Evolutionary conservation across 2,329 filamentous ascomycete genomes (phyloP), one percentile per base, ranked within the genome.

Genomic region (Colletotrichum orchidophilum): DNA sequence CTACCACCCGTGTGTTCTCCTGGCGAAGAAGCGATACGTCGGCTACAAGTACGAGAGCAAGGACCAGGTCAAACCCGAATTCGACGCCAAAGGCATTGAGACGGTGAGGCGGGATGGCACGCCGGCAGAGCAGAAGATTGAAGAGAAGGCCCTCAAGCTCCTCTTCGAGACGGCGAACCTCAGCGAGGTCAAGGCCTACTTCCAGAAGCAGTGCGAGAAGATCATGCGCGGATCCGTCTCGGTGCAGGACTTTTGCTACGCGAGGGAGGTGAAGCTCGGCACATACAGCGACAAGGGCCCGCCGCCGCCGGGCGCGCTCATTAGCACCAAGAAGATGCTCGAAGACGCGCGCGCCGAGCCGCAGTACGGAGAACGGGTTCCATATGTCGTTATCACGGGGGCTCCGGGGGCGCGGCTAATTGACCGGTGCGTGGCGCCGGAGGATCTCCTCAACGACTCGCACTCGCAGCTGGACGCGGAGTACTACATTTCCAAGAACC

Each of bases 21-120:
- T 99, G 0, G 95, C 97, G 21, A 99, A 99, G 84, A 99, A 99
- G 79, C 93, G 96, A 66, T 99, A 99, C 76, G 97, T 98, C 4
- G 97, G 97, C 6, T 98, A 97, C 86, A 98, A 97, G 80, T 99
- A 97, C 82, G 96, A 99, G 78, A 89, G 87, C 74, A 89, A 88
- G 46, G 85, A 88, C 18, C 96, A 99, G 78, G 84, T 80, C 9
- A 90, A 91, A 74, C 96, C 96, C 0, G 93, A 97, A 1, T 98
- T 98, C 75, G 97, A 99, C 79, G 97, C 96, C 68, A 99, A 99
- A 81, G 96, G 97, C 33, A 99, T 98, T 74, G 97, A 99, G 46
- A 99, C 97, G 0, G 96, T 99, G 8, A 91, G 97, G 1, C 90
- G 96, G 59, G 96, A 99, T 79, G 96, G 96, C 49, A 98, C 95